Evolutionary conservation across 257 asterid species (phyloP), one percentile per base, ranked within the genome.

Genomic region (Jacaranda copaia): DNA sequence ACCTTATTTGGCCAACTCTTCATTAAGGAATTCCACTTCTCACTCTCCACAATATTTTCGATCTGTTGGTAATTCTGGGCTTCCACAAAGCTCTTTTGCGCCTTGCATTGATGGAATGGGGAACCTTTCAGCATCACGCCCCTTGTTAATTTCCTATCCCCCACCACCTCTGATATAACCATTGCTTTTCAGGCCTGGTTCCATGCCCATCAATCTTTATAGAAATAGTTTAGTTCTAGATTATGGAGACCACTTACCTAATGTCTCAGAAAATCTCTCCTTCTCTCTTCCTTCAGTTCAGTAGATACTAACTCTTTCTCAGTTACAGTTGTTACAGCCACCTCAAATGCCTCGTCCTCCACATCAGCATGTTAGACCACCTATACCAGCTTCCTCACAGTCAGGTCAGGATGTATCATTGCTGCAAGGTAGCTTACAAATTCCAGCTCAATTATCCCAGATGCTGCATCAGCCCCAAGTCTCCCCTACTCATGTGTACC

Each of bases 261-360:
- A 25, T 25, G 32, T 25, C 2, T 25, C 32, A 25, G 1, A 88
- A 72, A 90, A 89, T 77, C 82, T 79, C 77, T 85, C 90, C 72
- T 72, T 83, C 5, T 74, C 93, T 57, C 40, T 89, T 65, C 84
- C 90, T 70, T 75, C 89, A 56, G 66, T 80, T 57, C 93, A 92
- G 69, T 62, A 90, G 72, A 61, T 85, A 51, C 88, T 87, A 48
- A 76, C 87, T 39, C 82, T 87, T 78, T 61, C 86, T 79, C 98
- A 90, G 82, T 80, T 92, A 84, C 99, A 92, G 87, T 93, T 96
- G 0, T 81, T 91, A 69, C 99, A 94, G 89, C 93, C 96, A 35
- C 97, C 98, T 13, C 97, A 89, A 78, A 86, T 88, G 68, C 93
- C 94, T 83, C 97, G 88, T 39, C 91, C 98, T 53, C 92, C 94